These are phyloP conservation scores for Crithidia thermophila DNA, from an alignment of 208 protist genomes.

Conservation along the genomic window DNA sequence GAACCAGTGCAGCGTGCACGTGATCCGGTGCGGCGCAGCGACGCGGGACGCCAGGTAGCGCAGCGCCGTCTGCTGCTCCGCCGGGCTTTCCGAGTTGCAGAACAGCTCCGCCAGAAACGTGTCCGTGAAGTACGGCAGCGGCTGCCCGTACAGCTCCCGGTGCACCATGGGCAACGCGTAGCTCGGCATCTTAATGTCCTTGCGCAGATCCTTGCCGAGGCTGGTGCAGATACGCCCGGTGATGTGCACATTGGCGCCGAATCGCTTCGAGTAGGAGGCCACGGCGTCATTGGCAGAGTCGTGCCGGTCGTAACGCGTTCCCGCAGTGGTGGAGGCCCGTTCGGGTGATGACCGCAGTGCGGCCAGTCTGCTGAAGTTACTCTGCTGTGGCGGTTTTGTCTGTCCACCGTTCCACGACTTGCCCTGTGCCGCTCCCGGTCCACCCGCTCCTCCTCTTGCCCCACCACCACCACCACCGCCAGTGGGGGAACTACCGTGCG, in stretches of 20 bases:
- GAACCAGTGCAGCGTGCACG: conserved; percentile 64
- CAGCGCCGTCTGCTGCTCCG: conserved; percentile 37
- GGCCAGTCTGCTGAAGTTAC: too few relatives aligned
- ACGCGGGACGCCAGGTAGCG: conserved; percentile 53
- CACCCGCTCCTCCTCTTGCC: too few relatives aligned
- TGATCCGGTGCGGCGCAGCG: conserved; percentile 56
- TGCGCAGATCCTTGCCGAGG: conserved; percentile 64
- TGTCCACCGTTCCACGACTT: too few relatives aligned
- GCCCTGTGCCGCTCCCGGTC: too few relatives aligned
- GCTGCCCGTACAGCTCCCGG: conserved; percentile 45
- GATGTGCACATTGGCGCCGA: conserved; percentile 54
- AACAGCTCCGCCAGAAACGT: conserved; percentile 53
- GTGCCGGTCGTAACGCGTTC: too few relatives aligned
- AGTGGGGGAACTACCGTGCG: too few relatives aligned
- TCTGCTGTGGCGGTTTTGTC: too few relatives aligned
- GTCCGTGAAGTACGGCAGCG: conserved; percentile 73
- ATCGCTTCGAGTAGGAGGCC: conserved; percentile 45
- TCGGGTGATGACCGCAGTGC: too few relatives aligned
- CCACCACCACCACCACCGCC: too few relatives aligned
- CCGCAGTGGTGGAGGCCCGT: not conserved
- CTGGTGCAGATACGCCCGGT: conserved; percentile 64
- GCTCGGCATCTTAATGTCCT: conserved; percentile 55
- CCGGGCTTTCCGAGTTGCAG: not conserved
- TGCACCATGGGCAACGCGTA: conserved; percentile 67
- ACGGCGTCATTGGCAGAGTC: not conserved